Base-by-base conservation (phyloP, 1,284 basidiomycete genomes). In the Trichosporon faecale region DNA sequence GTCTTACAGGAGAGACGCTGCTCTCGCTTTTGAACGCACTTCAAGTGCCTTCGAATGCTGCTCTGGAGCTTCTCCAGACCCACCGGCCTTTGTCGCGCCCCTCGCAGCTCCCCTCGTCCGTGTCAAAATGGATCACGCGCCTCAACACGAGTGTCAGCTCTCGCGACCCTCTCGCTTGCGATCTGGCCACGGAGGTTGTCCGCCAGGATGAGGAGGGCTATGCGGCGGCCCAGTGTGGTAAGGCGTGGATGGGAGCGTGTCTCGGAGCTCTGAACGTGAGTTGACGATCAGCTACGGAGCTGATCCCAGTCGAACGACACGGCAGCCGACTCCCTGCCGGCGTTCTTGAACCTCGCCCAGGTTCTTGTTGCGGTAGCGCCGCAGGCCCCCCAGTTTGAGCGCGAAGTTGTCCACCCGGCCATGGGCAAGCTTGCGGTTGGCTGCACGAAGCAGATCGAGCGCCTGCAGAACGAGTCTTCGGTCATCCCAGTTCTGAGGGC, bases 371-470 rank as follows among this genome's bases (percentile, higher is more conserved):
- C 73, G 1, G 67, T 73, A 18, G 70, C 77, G 0, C 71, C 77
- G 0, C 69, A 75, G 27, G 81, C 78, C 31, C 82, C 82, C 0
- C 74, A 78, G 3, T 82, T 82, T 68, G 79, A 81, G 71, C 71
- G 82, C 29, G 80, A 82, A 66, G 74, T 76, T 1, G 72, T 81
- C 29, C 77, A 79, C 40, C 82, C 82, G 9, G 73, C 80, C 21
- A 79, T 82, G 74, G 80, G 79, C 64, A 83, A 82, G 72, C 70
- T 80, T 16, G 75, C 79, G 9, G 76, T 79, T 1, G 76, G 76
- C 1, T 60, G 81, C 14, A 70, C 73, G 27, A 77, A 74, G 33
- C 71, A 80, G 2, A 65, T 81, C 57, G 76, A 80, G 66, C 67
- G 79, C 7, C 27, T 67, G 18, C 21, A 73, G 11, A 61, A 61